A percentile compares a stretch with the other conserved stretches of the same genome.
phyloP scores from a whole-genome alignment of 371 early-diverging fungal species.

The Mucor lusitanicus region DNA sequence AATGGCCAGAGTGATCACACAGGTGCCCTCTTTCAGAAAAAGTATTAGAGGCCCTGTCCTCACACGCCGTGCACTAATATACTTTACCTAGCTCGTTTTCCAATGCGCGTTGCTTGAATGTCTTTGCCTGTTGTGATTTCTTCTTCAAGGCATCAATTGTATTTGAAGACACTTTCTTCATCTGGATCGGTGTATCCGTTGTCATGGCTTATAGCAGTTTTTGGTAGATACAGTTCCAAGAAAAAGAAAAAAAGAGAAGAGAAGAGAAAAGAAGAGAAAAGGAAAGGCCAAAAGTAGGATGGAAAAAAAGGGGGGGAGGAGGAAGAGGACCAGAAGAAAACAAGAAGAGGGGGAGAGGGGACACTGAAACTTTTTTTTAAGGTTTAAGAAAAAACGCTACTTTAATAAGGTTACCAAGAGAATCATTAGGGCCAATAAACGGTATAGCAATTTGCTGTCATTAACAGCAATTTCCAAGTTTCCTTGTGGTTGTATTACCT shows the following conservation, averaged over 20 bases:
- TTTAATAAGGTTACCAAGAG: conserved; percentile 1
- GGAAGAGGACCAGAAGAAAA: not conserved
- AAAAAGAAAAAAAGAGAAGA: not conserved
- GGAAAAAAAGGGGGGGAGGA: not conserved
- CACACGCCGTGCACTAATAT: not conserved
- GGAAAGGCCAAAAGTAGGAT: not conserved
- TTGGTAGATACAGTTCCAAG: not conserved
- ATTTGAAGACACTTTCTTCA: not conserved
- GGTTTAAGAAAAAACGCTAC: not conserved
- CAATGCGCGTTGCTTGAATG: conserved; percentile 14
- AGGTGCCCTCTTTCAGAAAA: conserved; percentile 13
- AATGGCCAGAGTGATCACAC: not conserved
- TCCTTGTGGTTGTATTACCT: not conserved
- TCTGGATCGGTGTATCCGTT: not conserved
- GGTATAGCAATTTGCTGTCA: not conserved
- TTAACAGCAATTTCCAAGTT: not conserved
- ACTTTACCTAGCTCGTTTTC: conserved; percentile 19
- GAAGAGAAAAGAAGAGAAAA: not conserved
- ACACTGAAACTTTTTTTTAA: conserved; percentile 6
- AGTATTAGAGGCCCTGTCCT: not conserved
- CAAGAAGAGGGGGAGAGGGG: not conserved
- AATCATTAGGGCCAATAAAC: not conserved
- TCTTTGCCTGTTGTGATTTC: conserved; percentile 10
- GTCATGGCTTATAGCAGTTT: not conserved
- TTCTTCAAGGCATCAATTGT: not conserved